A percentile compares a stretch with the other conserved stretches of the same genome.
phyloP scores from a whole-genome alignment of 495 filamentous ascomycete species.

The Penicillium dipodomyicola region DNA sequence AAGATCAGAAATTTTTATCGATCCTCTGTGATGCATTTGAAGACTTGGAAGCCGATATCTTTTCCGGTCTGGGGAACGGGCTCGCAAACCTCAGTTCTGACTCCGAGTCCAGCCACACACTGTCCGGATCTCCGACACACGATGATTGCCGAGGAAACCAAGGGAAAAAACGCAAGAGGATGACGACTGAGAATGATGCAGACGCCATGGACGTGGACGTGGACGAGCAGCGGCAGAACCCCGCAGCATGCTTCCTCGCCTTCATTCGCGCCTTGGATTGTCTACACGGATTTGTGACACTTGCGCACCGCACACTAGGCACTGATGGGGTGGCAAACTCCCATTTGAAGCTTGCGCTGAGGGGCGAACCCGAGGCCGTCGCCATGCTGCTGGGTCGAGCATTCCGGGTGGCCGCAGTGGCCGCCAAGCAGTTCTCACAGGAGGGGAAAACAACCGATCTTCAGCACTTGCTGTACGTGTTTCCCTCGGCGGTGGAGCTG shows the following conservation, averaged over 20 bases:
- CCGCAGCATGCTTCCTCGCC: slow-evolving; percentile 39
- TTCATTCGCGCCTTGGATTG: slow-evolving; percentile 43
- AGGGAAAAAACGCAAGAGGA: slow-evolving; percentile 46
- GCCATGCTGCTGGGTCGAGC: slow-evolving; percentile 46
- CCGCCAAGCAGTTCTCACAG: slow-evolving; percentile 34
- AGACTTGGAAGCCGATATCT: slow-evolving; percentile 41
- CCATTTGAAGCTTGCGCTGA: slow-evolving; percentile 52
- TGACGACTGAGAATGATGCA: slow-evolving; percentile 32
- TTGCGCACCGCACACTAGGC: slow-evolving; percentile 27
- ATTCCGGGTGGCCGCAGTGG: slow-evolving; percentile 37
- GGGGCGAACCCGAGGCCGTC: slow-evolving; percentile 45
- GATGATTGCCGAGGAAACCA: slow-evolving; percentile 36
- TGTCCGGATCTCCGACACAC: slow-evolving; percentile 34
- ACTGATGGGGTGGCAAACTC: slow-evolving; percentile 45
- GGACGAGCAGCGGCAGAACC: slow-evolving; percentile 37
- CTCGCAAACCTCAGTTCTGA: slow-evolving; percentile 25
- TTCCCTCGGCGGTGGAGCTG: slow-evolving; percentile 40
- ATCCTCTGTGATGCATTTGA: slow-evolving; percentile 41
- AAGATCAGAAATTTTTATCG: slow-evolving; percentile 48
- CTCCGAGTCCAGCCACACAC: slow-evolving; percentile 41
- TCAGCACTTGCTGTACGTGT: slow-evolving; percentile 41
- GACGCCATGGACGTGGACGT: slow-evolving; percentile 40
- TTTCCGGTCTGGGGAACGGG: slow-evolving; percentile 30
- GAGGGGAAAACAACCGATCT: slow-evolving; percentile 39
- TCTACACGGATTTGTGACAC: slow-evolving; percentile 34